Percentiles rank a stretch among this genome's conserved stretches.
These are phyloP conservation scores for Syncephalis plumigaleata DNA, from an alignment of 371 early-diverging fungal species.

Conservation along the genomic window DNA sequence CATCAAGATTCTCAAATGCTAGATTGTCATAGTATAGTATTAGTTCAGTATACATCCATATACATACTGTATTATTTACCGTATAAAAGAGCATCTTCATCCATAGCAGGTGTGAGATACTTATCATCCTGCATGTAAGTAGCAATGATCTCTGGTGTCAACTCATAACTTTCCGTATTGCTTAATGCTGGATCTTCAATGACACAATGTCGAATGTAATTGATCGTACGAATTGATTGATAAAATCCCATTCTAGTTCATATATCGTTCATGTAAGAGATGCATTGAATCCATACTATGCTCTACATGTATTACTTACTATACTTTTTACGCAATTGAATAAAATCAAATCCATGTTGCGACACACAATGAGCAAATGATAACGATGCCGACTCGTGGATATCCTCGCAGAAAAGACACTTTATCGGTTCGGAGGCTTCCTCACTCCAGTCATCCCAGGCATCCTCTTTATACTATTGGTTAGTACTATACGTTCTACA, in stretches of 20 bases:
- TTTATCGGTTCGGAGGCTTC: slow-evolving; percentile 40
- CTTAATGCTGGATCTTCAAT: slow-evolving; percentile 3
- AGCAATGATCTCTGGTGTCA: slow-evolving; percentile 15
- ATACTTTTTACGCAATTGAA: slow-evolving; percentile 21
- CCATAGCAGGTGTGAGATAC: slow-evolving; percentile 55
- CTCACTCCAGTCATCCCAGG: slow-evolving; percentile 75
- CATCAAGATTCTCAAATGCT: slow-evolving; percentile 42
- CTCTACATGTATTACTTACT: slow-evolving; percentile 12
- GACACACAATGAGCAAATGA: slow-evolving; percentile 44
- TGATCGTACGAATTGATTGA: slow-evolving; percentile 68
- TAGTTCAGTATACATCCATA: no score
- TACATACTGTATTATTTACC: slow-evolving; percentile 12
- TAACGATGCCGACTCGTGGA: slow-evolving; percentile 21
- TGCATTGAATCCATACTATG: background rate
- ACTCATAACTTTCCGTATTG: slow-evolving; percentile 16
- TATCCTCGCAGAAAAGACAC: slow-evolving; percentile 52
- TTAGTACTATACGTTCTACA: no score
- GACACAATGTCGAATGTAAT: slow-evolving; percentile 51
- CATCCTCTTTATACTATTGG: background rate
- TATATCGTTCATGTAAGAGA: background rate
- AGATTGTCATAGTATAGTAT: background rate
- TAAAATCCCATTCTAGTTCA: slow-evolving; percentile 53
- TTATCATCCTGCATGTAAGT: slow-evolving; percentile 47
- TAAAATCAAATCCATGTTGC: slow-evolving; percentile 52
- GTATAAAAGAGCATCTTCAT: slow-evolving; percentile 67